Base-by-base conservation (phyloP, 169 alveolate genomes). In the Hammondia hammondi region DNA sequence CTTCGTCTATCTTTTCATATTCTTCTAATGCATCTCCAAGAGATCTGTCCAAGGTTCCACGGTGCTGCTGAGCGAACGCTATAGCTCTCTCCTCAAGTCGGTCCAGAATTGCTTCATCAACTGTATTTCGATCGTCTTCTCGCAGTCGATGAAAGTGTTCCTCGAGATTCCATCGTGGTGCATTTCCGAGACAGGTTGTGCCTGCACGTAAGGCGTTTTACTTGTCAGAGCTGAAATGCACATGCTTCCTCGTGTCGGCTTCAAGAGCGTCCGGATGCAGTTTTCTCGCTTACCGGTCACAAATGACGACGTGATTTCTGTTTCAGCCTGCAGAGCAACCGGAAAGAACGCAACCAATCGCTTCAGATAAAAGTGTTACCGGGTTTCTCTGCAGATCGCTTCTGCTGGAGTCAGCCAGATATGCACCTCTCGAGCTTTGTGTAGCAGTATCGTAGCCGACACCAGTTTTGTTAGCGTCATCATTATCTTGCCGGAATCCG, bases 11-110 rank as follows among this genome's bases (percentile, higher is more conserved):
- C 32, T 77, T 24, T 32, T 77, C 87, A 77, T 37, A 77, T 39
- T 77, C 87, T 39, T 32, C 48, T 6, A 77, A 24, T 19, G 87
- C 87, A 7, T 77, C 87, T 32, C 87, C 87, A 24, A 77, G 87
- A n/a, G 87, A 77, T 39, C 4, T 17, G 27, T 77, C 29, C 87
- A 77, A 39, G 43, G 43, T 29, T 37, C 87, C 87, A 21, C 32
- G 24, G 46, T 37, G 32, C 46, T 32, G 12, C 21, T 37, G 3
- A 32, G 43, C 56, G 48, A 77, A 77, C 48, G 43, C 7, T 14
- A 46, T 17, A 4, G 87, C 87, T 32, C 87, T 77, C 12, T 77
- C 46, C 87, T 77, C 87, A 14, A 77, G 87, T 39, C 29, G 0
- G 87, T 77, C 87, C 56, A 77, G 77, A 27, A 67, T 7, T 67